Evolutionary conservation across 129 eudicot species (phyloP).

Genomic region (Flaveria linearis): DNA sequence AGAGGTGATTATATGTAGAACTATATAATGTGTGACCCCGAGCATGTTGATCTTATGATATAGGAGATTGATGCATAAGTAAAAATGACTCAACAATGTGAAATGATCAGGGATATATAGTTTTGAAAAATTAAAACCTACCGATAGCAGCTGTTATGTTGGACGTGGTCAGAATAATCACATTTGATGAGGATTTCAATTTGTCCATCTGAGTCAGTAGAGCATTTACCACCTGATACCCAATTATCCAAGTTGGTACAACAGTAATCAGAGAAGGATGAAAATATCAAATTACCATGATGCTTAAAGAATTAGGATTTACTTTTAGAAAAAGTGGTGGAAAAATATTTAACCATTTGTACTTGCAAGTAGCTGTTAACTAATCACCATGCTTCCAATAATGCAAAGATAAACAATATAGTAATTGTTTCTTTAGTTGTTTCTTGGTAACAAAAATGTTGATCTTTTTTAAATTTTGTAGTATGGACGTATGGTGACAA

Average conservation of each 20-base stretch:
- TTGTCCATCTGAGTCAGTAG: slow-evolving; percentile 94
- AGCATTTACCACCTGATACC: slow-evolving; percentile 90
- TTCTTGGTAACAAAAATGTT: slow-evolving; percentile 3
- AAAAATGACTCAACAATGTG: background rate
- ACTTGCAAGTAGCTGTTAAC: slow-evolving; percentile 19
- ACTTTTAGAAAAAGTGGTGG: background rate
- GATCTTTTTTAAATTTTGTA: background rate
- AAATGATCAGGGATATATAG: background rate
- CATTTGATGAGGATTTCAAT: slow-evolving; percentile 85
- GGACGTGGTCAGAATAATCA: slow-evolving; percentile 86
- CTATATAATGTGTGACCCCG: background rate
- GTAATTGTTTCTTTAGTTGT: slow-evolving; percentile 10
- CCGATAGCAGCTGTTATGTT: slow-evolving; percentile 97
- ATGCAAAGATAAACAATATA: slow-evolving; percentile 19
- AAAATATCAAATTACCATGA: slow-evolving; percentile 19
- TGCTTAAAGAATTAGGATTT: slow-evolving; percentile 14
- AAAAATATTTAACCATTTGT: background rate
- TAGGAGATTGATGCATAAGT: background rate
- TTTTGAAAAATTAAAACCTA: slow-evolving; percentile 30
- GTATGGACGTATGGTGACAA: background rate
- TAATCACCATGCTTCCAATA: slow-evolving; percentile 3
- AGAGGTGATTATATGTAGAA: background rate
- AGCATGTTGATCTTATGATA: slow-evolving; percentile 14
- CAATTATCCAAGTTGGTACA: slow-evolving; percentile 32
- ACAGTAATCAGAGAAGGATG: slow-evolving; percentile 20